These are phyloP conservation scores for Dryas integrifolia DNA, from an alignment of 331 rosid species.

Conservation along the genomic window DNA sequence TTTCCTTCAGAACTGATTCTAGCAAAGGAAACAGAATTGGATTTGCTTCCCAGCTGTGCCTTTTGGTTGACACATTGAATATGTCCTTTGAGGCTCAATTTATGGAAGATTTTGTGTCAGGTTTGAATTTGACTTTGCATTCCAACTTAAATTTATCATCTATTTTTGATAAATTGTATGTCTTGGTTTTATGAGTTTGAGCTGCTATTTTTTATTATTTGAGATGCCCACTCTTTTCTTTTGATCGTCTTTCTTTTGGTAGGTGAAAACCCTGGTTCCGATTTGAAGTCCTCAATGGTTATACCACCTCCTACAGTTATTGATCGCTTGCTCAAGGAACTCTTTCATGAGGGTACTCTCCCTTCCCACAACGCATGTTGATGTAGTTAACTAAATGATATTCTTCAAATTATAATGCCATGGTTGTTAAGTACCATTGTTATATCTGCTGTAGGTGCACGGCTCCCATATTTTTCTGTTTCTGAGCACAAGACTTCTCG, in stretches of 20 bases:
- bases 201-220: conserved; percentile 28
- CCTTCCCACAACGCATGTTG: background rate
- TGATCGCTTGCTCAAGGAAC: conserved; percentile 88
- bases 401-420: background rate
- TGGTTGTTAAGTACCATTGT: conserved; percentile 3
- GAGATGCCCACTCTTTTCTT: conserved; percentile 17
- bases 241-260: conserved; percentile 34
- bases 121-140: conserved; percentile 34
- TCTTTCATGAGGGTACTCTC: conserved; percentile 75
- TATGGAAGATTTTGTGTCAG: conserved; percentile 95
- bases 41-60: conserved; percentile 72
- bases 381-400: background rate
- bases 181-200: conserved; percentile 19
- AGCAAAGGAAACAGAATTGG: conserved; percentile 66
- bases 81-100: conserved; percentile 86
- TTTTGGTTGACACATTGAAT: conserved; percentile 68
- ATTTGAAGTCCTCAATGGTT: conserved; percentile 63
- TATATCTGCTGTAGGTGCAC: conserved; percentile 45
- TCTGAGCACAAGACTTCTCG: conserved; percentile 57
- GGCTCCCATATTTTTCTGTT: conserved; percentile 39
- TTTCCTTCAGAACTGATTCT: conserved; percentile 53
- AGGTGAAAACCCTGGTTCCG: conserved; percentile 77
- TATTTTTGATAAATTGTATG: conserved; percentile 28
- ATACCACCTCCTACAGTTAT: conserved; percentile 85
- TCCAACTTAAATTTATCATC: conserved; percentile 1